Evolutionary conservation across 441 rosid genomes (phyloP), one percentile per base, ranked within the genome.

Genomic region (Theobroma grandiflorum): DNA sequence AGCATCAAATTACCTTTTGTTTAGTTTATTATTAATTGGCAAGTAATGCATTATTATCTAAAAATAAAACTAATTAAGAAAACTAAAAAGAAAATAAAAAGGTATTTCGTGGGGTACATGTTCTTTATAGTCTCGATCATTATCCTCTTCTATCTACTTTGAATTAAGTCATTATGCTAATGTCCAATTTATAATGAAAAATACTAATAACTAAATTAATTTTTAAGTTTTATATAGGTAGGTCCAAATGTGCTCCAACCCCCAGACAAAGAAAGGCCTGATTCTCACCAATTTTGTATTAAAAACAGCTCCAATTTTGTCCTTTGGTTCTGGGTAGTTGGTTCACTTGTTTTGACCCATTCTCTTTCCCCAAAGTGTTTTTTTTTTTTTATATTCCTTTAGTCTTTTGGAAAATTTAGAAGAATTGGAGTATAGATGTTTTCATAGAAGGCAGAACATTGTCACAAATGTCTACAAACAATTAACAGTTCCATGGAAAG

Each of bases 191-290:
- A 22, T 3, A 8, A 58, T 22, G 63, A 58, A 20, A 22, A 58
- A 10, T 45, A 55, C 2, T 57, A 8, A 58, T 58, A 58, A 58
- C 11, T 10, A 20, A 20, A 9, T 26, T 9, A 31, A 26, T 10
- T 62, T 8, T 59, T 2, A 22, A 20, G 18, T 33, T 62, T 62
- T 1, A 1, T 5, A 5, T 12, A 62, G 33, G 67, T 62, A 62
- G 67, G n/a, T 33, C 67, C 67, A 33, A 62, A 12, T 62, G 40
- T 62, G 67, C 42, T 62, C 42, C 67, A 62, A 62, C 42, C 14
- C n/a, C 40, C 12, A 14, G 67, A 62, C 67, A 62, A 62, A 2
- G 38, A 62, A 62, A 62, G 42, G 42, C 67, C 9, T 5, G n/a
- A 62, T 62, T 33, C n/a, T 33, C 9, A 2, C 1, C 67, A 14